Conservation (phyloP, 2,329 filamentous ascomycete genomes). For the Bretziella fagacearum region DNA sequence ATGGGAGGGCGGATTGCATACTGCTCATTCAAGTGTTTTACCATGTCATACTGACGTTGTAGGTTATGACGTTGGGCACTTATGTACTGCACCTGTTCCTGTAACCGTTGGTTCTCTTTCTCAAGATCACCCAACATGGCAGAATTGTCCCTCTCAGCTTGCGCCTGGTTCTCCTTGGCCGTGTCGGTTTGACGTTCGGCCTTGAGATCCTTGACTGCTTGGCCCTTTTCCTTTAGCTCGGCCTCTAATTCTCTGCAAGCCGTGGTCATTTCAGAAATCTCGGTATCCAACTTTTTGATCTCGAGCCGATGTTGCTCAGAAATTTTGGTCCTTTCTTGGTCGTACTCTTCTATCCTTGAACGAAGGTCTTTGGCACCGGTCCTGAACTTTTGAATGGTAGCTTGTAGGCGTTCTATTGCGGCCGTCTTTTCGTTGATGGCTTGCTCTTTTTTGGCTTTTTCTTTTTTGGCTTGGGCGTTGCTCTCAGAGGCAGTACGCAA, state of each 20-base stretch:
- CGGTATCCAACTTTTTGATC: slow-evolving; percentile 33
- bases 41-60: background rate
- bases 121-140: slow-evolving; percentile 24
- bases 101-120: background rate
- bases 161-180: slow-evolving; percentile 31
- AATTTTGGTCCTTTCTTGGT: slow-evolving; percentile 34
- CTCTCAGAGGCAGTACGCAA: slow-evolving; percentile 64
- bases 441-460: slow-evolving; percentile 62
- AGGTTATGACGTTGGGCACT: background rate
- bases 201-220: slow-evolving; percentile 55
- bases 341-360: slow-evolving; percentile 36
- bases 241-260: slow-evolving; percentile 50
- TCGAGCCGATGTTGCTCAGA: slow-evolving; percentile 35
- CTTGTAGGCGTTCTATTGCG: slow-evolving; percentile 51
- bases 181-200: slow-evolving; percentile 48
- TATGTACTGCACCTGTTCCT: background rate
- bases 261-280: slow-evolving; percentile 45
- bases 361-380: slow-evolving; percentile 44
- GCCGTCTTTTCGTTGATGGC: slow-evolving; percentile 49
- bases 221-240: slow-evolving; percentile 48
- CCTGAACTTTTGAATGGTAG: slow-evolving; percentile 53
- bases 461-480: slow-evolving; percentile 65
- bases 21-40: background rate
- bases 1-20: background rate
- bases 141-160: slow-evolving; percentile 3